Percentiles rank a stretch among this genome's conserved stretches.
phyloP scores from a whole-genome alignment of 2,329 filamentous ascomycete genomes.

The Blastomyces percursus region DNA sequence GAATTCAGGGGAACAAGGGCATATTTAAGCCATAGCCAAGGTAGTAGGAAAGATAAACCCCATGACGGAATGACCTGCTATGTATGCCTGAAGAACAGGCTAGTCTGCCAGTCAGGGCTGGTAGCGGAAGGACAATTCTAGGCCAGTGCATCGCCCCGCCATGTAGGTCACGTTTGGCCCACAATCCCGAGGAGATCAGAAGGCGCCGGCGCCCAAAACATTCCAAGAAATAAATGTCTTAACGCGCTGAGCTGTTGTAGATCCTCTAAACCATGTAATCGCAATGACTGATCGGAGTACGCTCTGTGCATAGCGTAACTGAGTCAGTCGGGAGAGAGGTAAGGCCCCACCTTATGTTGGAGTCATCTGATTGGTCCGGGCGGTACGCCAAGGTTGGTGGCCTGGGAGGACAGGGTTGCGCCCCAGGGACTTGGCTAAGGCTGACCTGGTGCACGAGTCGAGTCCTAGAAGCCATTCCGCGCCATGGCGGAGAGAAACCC shows the following conservation, averaged over 20 bases:
- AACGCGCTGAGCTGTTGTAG: not conserved
- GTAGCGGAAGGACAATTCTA: not conserved
- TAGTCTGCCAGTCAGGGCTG: not conserved
- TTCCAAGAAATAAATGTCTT: not conserved
- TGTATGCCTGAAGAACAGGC: conserved; percentile 5
- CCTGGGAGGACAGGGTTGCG: conserved; percentile 1
- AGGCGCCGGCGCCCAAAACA: conserved; percentile 1
- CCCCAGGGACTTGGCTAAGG: not conserved
- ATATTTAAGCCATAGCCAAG: conserved; percentile 1
- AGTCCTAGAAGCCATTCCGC: not conserved
- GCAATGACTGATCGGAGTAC: conserved; percentile 2
- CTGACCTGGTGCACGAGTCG: not conserved
- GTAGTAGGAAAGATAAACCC: not conserved
- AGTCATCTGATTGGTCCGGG: not conserved
- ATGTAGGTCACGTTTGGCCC: not conserved
- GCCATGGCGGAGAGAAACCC: not conserved
- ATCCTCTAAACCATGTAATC: conserved; percentile 3
- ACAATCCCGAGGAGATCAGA: not conserved
- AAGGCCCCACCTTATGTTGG: not conserved
- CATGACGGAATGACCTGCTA: not conserved
- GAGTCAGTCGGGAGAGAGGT: not conserved
- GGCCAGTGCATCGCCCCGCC: conserved; percentile 5
- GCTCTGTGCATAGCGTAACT: not conserved
- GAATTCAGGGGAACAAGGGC: not conserved
- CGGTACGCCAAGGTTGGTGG: not conserved